These are phyloP conservation scores for Albugo laibachii DNA, from an alignment of 352 stramenopile species.

Conservation along the genomic window DNA sequence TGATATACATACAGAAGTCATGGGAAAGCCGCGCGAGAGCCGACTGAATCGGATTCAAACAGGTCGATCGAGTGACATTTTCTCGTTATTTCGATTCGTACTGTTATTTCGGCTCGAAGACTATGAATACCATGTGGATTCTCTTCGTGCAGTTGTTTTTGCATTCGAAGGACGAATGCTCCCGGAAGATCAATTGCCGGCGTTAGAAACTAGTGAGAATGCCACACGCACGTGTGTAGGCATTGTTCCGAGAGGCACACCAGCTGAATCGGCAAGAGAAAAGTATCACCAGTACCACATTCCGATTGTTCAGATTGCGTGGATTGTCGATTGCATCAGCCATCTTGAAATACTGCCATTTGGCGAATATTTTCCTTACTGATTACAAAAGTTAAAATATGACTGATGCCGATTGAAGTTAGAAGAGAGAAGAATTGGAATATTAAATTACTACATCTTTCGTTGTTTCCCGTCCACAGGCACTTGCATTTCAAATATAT, in stretches of 20 bases:
- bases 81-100: slow-evolving; percentile 51
- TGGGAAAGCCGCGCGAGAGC: slow-evolving; percentile 46
- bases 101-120: slow-evolving; percentile 38
- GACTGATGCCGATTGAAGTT: too few species aligned
- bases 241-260: slow-evolving; percentile 51
- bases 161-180: slow-evolving; percentile 47
- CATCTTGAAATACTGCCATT: slow-evolving; percentile 63
- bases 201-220: too few species aligned
- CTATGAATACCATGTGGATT: slow-evolving; percentile 57
- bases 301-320: slow-evolving; percentile 70
- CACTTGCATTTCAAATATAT: slow-evolving; percentile 85
- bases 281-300: slow-evolving; percentile 51
- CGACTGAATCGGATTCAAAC: slow-evolving; percentile 24
- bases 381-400: neutral
- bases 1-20: slow-evolving; percentile 56
- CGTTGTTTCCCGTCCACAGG: slow-evolving; percentile 27
- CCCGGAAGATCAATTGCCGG: too few species aligned
- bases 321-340: slow-evolving; percentile 79
- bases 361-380: slow-evolving; percentile 78
- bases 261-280: slow-evolving; percentile 23
- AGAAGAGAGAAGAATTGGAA: too few species aligned
- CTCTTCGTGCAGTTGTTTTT: slow-evolving; percentile 29
- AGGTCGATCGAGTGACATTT: slow-evolving; percentile 48
- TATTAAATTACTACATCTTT: neutral
- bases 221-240: slow-evolving; percentile 15